Conservation (phyloP, 805 yeast species). For the Blastobotrys parvus region DNA sequence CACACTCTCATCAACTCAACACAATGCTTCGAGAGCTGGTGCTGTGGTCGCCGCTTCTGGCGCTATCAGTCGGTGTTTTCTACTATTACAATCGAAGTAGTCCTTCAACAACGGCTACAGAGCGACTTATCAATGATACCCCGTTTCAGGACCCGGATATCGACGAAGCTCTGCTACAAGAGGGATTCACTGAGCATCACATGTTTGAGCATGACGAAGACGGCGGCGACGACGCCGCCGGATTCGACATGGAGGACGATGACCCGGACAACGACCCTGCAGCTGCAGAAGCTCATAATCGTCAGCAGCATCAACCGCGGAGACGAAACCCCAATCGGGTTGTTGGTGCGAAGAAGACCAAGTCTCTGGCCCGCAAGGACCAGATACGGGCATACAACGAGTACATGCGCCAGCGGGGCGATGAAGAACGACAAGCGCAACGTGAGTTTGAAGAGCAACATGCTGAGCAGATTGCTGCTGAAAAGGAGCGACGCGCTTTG, state of each 20-base stretch:
- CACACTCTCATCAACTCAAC: no score
- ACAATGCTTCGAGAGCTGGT: conserved; percentile 5
- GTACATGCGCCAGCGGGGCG: conserved; percentile 25
- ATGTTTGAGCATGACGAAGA: conserved; percentile 4
- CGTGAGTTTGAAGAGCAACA: conserved; percentile 21
- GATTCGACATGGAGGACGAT: conserved; percentile 5
- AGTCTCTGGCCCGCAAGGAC: conserved; percentile 26
- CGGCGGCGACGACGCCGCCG: conserved; percentile 5
- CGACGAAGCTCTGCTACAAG: not conserved
- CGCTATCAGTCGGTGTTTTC: conserved; percentile 2
- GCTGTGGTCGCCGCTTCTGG: conserved; percentile 3
- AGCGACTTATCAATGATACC: no score
- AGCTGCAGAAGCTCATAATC: no score
- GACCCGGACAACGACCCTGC: not conserved
- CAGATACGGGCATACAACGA: conserved; percentile 28
- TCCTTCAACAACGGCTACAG: no score
- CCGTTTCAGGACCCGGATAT: not conserved
- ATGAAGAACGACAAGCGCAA: conserved; percentile 18
- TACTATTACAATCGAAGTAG: no score
- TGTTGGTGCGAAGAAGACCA: conserved; percentile 29
- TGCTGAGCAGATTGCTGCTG: conserved; percentile 27
- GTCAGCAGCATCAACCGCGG: no score
- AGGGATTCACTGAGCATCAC: conserved; percentile 1
- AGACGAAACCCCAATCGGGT: conserved; percentile 1
- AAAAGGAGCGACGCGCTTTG: conserved; percentile 7